Percentiles rank a stretch among this genome's conserved stretches.
phyloP scores from a whole-genome alignment of 495 filamentous ascomycete species.

The Neurospora sp. region DNA sequence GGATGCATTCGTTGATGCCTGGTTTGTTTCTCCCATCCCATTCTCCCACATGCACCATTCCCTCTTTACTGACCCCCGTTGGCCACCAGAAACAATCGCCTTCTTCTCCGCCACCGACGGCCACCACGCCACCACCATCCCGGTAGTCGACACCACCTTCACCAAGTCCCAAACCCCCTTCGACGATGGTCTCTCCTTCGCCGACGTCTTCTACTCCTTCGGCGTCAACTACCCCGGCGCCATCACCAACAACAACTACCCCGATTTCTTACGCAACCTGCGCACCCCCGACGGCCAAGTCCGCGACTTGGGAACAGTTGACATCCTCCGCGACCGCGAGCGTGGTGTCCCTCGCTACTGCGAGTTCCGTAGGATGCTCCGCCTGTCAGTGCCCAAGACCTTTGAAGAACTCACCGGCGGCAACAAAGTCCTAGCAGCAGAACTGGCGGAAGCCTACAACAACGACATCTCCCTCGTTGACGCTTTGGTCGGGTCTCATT shows the following conservation, averaged over 20 bases:
- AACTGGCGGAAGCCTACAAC: conserved; percentile 21
- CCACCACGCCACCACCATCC: conserved; percentile 19
- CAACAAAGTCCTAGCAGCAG: conserved; percentile 17
- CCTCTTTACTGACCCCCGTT: neutral
- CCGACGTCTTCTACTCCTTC: conserved; percentile 35
- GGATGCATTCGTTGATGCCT: conserved; percentile 35
- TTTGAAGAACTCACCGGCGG: conserved; percentile 29
- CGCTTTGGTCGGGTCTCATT: conserved; percentile 25
- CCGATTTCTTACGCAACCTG: conserved; percentile 29
- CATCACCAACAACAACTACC: conserved; percentile 31
- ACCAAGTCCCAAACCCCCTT: conserved; percentile 21
- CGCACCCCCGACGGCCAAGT: conserved; percentile 20
- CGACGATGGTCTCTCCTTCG: conserved; percentile 19
- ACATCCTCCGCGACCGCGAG: conserved; percentile 37
- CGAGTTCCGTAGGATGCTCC: conserved; percentile 32
- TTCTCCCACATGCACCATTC: neutral
- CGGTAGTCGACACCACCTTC: conserved; percentile 23
- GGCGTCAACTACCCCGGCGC: conserved; percentile 37
- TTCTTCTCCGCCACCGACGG: conserved; percentile 26
- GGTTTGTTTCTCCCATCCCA: conserved; percentile 3
- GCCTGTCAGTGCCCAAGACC: conserved; percentile 16
- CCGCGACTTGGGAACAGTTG: conserved; percentile 31
- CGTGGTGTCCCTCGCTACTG: conserved; percentile 38
- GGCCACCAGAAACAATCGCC: conserved; percentile 23
- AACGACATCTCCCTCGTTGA: conserved; percentile 30